Percentiles rank a stretch among this genome's conserved stretches.
These are phyloP conservation scores for Kwoniella sp. DNA, from an alignment of 768 basidiomycete species.

Conservation along the genomic window DNA sequence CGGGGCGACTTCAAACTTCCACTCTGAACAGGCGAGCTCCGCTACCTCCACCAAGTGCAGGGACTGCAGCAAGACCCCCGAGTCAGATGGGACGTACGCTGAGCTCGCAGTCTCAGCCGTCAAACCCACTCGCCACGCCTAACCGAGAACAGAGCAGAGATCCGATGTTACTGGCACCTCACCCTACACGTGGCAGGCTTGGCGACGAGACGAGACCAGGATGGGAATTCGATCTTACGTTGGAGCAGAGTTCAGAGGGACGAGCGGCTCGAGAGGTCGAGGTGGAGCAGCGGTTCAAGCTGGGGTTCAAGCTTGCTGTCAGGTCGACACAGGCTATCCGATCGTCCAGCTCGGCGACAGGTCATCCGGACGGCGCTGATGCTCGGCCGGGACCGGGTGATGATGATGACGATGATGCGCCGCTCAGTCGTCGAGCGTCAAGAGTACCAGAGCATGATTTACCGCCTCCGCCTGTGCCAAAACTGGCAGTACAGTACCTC, in stretches of 20 bases:
- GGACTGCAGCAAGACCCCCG: slow-evolving; percentile 53
- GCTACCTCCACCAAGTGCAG: slow-evolving; percentile 48
- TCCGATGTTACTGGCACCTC: slow-evolving; percentile 1
- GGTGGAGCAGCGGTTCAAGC: slow-evolving; percentile 22
- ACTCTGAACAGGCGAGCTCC: slow-evolving; percentile 80
- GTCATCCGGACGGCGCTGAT: background rate
- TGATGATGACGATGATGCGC: slow-evolving; percentile 8
- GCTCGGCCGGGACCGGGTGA: background rate
- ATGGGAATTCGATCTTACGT: slow-evolving; percentile 38
- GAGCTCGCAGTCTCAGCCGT: slow-evolving; percentile 5
- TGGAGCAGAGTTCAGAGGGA: too few relatives aligned
- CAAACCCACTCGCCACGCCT: slow-evolving; percentile 1
- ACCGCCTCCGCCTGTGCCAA: slow-evolving; percentile 12
- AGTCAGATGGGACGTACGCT: slow-evolving; percentile 15
- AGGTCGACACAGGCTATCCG: slow-evolving; percentile 7
- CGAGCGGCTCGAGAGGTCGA: slow-evolving; percentile 14
- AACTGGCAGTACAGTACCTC: slow-evolving; percentile 31
- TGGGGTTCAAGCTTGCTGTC: slow-evolving; percentile 16
- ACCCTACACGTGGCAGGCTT: slow-evolving; percentile 4
- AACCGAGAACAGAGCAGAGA: background rate
- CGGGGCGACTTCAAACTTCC: slow-evolving; percentile 80
- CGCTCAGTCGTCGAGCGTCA: slow-evolving; percentile 4
- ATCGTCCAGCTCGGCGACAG: background rate
- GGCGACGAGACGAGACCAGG: background rate
- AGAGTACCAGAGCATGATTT: background rate